Evolutionary conservation across 2,329 filamentous ascomycete species (phyloP).

Genomic region (Helotiales sp.): DNA sequence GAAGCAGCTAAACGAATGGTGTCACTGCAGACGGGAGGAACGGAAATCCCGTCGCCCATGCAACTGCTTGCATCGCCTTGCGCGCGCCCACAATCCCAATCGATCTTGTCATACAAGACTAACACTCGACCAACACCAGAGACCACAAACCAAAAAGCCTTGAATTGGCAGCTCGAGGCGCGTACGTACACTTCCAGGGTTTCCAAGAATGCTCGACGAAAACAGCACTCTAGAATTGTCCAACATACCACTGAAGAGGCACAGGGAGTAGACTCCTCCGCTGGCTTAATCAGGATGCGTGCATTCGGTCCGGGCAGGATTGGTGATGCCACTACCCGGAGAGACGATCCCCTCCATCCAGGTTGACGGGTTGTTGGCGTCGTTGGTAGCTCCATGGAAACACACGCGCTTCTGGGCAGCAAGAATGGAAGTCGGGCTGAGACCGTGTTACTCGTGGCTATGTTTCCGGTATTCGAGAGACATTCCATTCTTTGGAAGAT

Average conservation of each 20-base stretch:
- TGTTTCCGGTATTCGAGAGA: constrained; percentile 14
- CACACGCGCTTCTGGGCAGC: constrained; percentile 21
- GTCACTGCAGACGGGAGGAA: constrained; percentile 20
- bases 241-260: too few species aligned
- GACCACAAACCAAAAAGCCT: neutral
- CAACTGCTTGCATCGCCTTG: constrained; percentile 7
- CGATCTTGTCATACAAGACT: constrained; percentile 16
- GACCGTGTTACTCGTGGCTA: constrained; percentile 3
- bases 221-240: too few species aligned
- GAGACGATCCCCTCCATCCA: constrained; percentile 28
- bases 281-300: constrained; percentile 20
- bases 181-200: neutral
- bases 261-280: too few species aligned
- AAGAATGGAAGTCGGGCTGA: constrained; percentile 16
- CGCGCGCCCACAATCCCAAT: constrained; percentile 8
- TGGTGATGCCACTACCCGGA: constrained; percentile 28
- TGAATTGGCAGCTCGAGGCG: neutral
- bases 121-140: constrained; percentile 2
- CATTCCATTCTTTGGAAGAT: constrained; percentile 10
- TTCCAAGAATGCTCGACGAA: too few species aligned
- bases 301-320: constrained; percentile 19
- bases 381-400: constrained; percentile 12
- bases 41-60: constrained; percentile 24
- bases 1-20: constrained; percentile 11
- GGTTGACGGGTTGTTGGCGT: constrained; percentile 19